phyloP scores from a whole-genome alignment of 108 stramenopile genomes.

The Fragilaria crotonensis region DNA sequence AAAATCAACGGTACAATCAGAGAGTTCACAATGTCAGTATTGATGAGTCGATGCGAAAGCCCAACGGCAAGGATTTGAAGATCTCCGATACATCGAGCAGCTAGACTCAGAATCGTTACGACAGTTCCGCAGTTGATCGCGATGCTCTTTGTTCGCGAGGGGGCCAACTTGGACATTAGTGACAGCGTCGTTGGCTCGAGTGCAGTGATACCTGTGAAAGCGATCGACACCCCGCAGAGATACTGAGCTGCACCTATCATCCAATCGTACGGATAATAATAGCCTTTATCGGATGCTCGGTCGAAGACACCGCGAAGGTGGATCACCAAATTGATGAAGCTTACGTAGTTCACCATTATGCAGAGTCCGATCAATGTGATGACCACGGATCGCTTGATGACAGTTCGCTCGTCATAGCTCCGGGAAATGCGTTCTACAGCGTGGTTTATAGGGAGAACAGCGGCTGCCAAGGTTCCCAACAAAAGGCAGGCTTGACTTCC shows the following conservation, averaged over 20 bases:
- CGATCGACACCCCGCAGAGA: conserved; percentile 42
- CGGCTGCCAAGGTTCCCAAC: conserved; percentile 32
- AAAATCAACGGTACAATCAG: conserved; percentile 44
- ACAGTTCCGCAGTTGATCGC: conserved; percentile 57
- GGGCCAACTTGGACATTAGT: conserved; percentile 63
- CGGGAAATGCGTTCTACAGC: conserved; percentile 50
- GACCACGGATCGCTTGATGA: conserved; percentile 42
- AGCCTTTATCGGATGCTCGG: conserved; percentile 13
- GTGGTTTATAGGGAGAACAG: conserved; percentile 51
- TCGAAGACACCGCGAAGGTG: conserved; percentile 24
- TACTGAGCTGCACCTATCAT: conserved; percentile 57
- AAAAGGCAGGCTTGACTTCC: conserved; percentile 49
- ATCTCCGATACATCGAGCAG: conserved; percentile 61
- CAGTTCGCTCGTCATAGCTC: conserved; percentile 57
- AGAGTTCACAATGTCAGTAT: conserved; percentile 66
- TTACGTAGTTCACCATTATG: conserved; percentile 49
- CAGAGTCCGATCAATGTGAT: conserved; percentile 37
- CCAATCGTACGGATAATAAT: conserved; percentile 54
- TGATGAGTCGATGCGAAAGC: conserved; percentile 42
- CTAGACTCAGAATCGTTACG: conserved; percentile 47
- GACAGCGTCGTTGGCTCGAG: conserved; percentile 58
- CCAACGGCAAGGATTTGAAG: conserved; percentile 48
- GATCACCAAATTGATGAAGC: conserved; percentile 21
- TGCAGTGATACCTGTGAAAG: conserved; percentile 49
- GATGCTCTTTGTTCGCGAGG: conserved; percentile 23